A percentile compares a stretch with the other conserved stretches of the same genome.
Evolutionary conservation across 192 early-diverging fungal species (phyloP).

Genomic region (Podila horticola): DNA sequence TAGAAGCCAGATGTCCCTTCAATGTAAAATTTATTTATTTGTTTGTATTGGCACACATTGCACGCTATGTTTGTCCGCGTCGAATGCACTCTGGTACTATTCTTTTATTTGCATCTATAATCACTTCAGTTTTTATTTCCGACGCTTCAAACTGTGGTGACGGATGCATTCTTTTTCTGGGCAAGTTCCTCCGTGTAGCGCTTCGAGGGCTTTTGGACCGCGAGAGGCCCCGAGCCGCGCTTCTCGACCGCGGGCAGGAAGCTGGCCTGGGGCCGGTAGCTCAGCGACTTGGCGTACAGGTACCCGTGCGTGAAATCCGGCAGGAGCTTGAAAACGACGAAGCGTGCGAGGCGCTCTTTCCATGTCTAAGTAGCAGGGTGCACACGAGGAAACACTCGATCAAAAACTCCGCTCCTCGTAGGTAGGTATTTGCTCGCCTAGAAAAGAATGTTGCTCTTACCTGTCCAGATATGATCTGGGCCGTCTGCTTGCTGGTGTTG

Average conservation of each 20-base stretch:
- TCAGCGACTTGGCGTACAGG: not conserved
- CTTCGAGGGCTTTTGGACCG: conserved; percentile 5
- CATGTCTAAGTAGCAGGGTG: too few relatives aligned
- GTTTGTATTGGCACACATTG: too few relatives aligned
- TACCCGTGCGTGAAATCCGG: not conserved
- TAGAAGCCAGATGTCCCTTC: too few relatives aligned
- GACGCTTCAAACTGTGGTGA: conserved; percentile 7
- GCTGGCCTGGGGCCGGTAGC: conserved; percentile 10
- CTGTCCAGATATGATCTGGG: conserved; percentile 18
- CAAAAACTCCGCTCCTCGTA: too few relatives aligned
- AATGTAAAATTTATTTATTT: too few relatives aligned
- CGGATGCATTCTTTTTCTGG: not conserved
- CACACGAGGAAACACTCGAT: too few relatives aligned
- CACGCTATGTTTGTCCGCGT: too few relatives aligned
- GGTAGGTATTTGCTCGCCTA: too few relatives aligned
- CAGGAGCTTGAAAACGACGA: not conserved
- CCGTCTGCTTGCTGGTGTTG: conserved; percentile 4
- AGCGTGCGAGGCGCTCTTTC: not conserved
- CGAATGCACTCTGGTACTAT: too few relatives aligned
- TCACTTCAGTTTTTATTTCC: too few relatives aligned
- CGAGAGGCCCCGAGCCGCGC: conserved; percentile 3
- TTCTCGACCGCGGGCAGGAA: conserved; percentile 8
- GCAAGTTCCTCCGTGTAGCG: not conserved
- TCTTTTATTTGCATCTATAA: too few relatives aligned
- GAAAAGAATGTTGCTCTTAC: not conserved